Conservation (phyloP, 2,329 filamentous ascomycete genomes). For the Apiospora pterosperma region DNA sequence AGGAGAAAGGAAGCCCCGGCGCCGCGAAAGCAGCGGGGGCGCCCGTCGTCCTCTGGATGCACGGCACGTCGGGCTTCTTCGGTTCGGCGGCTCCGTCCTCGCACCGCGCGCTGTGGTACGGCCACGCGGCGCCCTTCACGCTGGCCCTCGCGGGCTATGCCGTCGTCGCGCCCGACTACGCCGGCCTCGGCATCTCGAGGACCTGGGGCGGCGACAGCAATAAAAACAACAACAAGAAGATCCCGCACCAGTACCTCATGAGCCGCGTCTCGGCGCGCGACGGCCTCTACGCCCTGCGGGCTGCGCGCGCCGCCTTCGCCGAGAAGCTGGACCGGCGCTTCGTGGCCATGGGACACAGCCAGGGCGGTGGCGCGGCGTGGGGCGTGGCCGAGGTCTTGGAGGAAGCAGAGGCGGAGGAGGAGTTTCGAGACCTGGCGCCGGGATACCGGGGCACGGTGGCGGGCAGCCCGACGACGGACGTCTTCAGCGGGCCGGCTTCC, state of each 20-base stretch:
- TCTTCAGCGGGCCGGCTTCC: constrained; percentile 9
- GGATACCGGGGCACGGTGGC: constrained; percentile 36
- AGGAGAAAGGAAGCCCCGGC: background rate
- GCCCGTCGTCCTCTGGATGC: constrained; percentile 38
- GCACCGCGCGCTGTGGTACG: constrained; percentile 37
- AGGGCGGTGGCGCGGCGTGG: constrained; percentile 45
- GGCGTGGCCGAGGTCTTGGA: constrained; percentile 24
- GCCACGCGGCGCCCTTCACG: constrained; percentile 34
- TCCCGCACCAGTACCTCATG: constrained; percentile 38
- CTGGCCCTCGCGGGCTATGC: constrained; percentile 39
- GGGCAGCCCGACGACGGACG: constrained; percentile 23
- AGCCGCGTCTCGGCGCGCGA: constrained; percentile 38
- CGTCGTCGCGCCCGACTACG: constrained; percentile 42
- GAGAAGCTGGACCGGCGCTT: constrained; percentile 31
- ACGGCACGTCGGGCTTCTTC: constrained; percentile 41
- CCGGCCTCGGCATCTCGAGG: constrained; percentile 37
- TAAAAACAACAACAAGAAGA: constrained; percentile 12
- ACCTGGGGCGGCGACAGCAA: constrained; percentile 22
- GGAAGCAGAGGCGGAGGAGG: constrained; percentile 14
- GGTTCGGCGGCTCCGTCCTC: constrained; percentile 37
- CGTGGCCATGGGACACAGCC: constrained; percentile 42
- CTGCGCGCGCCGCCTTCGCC: constrained; percentile 38
- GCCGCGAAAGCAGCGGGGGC: constrained; percentile 5
- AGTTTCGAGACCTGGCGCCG: constrained; percentile 23
- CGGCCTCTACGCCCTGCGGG: constrained; percentile 37